Percentiles rank a stretch among this genome's conserved stretches.
Evolutionary conservation across 1,284 basidiomycete genomes (phyloP).

Genomic region (Pseudozyma flocculosa): DNA sequence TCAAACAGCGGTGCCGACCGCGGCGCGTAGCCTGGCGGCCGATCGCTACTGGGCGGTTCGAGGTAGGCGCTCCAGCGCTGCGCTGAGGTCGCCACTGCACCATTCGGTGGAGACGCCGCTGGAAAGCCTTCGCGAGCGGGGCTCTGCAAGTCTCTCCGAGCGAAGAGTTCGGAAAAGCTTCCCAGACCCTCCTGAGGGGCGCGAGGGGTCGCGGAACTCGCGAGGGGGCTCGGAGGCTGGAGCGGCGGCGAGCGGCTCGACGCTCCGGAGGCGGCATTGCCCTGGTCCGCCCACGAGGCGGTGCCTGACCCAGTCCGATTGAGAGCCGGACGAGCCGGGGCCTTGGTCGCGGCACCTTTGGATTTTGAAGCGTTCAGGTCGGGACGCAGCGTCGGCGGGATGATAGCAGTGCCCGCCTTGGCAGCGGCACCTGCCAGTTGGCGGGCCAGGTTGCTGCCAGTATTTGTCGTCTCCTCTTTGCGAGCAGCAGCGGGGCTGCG

Average conservation of each 20-base stretch:
- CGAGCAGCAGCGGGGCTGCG: neutral
- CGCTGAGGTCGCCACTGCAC: neutral
- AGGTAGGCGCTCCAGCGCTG: constrained; percentile 24
- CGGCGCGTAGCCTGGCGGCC: constrained; percentile 27
- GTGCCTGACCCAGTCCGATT: constrained; percentile 27
- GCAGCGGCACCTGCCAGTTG: constrained; percentile 43
- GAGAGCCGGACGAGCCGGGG: constrained; percentile 15
- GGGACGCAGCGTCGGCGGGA: constrained; percentile 35
- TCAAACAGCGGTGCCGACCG: constrained; percentile 27
- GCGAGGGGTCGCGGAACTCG: too few species aligned
- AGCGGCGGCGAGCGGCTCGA: neutral
- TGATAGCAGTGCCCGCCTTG: constrained; percentile 45
- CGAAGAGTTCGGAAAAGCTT: too few species aligned
- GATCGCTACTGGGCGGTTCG: constrained; percentile 10
- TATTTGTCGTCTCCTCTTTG: constrained; percentile 1
- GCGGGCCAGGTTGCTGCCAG: constrained; percentile 33
- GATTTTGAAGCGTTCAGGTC: constrained; percentile 16
- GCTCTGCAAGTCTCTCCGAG: too few species aligned
- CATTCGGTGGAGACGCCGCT: too few species aligned
- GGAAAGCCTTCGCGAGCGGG: too few species aligned
- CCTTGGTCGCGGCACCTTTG: constrained; percentile 3
- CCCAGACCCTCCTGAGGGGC: too few species aligned
- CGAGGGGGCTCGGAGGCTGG: too few species aligned
- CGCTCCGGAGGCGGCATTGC: neutral
- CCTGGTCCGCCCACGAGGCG: constrained; percentile 12